Base-by-base conservation (phyloP, 2,329 filamentous ascomycete genomes). In the Penicillium sp. region DNA sequence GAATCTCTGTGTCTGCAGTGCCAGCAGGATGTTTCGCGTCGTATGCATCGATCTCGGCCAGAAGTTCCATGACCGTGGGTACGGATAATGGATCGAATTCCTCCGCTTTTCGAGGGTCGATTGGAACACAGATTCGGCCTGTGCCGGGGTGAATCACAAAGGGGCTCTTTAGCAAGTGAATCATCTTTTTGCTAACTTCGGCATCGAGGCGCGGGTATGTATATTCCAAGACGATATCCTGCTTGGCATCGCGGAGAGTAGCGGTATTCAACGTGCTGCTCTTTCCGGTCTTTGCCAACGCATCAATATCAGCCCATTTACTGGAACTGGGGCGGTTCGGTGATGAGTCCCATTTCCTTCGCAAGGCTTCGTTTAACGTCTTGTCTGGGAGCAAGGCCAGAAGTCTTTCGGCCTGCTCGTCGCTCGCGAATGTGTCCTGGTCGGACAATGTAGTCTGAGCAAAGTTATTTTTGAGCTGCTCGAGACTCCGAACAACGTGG, bases 111-210 rank as follows among this genome's bases (percentile, higher is more conserved):
- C 70, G 69, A 1, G 79, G 76, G 60, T 96, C 85, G 55, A 98
- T 96, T 2, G 92, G 92, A 35, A 98, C 92, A 69, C 92, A 98
- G 5, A 98, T 86, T 37, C 90, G 73, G 1, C 92, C 90, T 0
- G 92, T 98, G 12, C 88, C 88, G 0, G 92, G 92, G 61, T 98
- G 92, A 25, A 98, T 82, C 44, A 95, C 90, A 58, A 98, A 98
- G 0, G 92, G 92, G 45, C 83, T 89, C 64, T 98, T 98, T 53
- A 98, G 80, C 74, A 98, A 79, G 75, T 98, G 92, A 69, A 95
- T 96, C 40, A 94, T 79, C 62, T 95, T 95, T 73, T 96, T 96
- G 59, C 85, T 92, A 60, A 98, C 92, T 65, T 95, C 88, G 45
- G 92, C 89, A 72, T 98, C 92, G 37, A 98, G 84, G 26, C 92